A percentile compares a stretch with the other conserved stretches of the same genome.
These are phyloP conservation scores for Cadophora sp. DNA, from an alignment of 2,329 filamentous ascomycete genomes.

Conservation along the genomic window DNA sequence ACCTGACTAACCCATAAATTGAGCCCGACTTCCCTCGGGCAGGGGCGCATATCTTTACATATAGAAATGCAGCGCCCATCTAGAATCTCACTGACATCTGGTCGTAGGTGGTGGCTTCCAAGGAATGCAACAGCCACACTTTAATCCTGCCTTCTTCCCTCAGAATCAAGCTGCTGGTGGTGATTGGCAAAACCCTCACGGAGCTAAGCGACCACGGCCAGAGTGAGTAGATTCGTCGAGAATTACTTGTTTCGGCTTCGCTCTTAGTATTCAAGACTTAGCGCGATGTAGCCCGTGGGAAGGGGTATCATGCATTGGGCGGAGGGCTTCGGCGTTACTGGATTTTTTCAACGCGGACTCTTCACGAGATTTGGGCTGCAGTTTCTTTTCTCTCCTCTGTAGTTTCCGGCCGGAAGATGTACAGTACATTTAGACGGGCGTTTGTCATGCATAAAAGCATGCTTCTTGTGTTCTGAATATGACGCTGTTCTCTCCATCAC, in stretches of 20 bases:
- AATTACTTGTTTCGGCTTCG: not conserved
- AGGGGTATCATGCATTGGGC: slow-evolving; percentile 31
- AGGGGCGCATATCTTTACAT: not conserved
- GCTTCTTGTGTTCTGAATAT: slow-evolving; percentile 13
- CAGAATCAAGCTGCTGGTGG: slow-evolving; percentile 53
- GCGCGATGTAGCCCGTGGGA: slow-evolving; percentile 15
- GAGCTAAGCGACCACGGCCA: slow-evolving; percentile 78
- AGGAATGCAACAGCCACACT: slow-evolving; percentile 70
- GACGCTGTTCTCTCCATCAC: not conserved
- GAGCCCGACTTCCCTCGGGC: not conserved
- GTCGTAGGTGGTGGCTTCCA: slow-evolving; percentile 64
- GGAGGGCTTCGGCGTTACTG: slow-evolving; percentile 33
- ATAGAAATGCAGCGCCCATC: not conserved
- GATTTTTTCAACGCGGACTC: not conserved
- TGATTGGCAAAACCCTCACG: slow-evolving; percentile 81
- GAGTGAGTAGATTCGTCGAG: slow-evolving; percentile 50
- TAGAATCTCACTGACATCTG: slow-evolving; percentile 6
- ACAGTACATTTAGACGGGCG: slow-evolving; percentile 20
- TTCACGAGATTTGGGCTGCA: slow-evolving; percentile 9
- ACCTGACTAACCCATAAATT: not conserved
- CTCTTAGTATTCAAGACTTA: slow-evolving; percentile 14
- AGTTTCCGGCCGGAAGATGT: slow-evolving; percentile 14
- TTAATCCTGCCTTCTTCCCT: slow-evolving; percentile 77
- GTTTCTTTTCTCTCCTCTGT: slow-evolving; percentile 17
- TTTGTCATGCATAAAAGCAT: slow-evolving; percentile 16